Evolutionary conservation across 2,329 filamentous ascomycete genomes (phyloP), one percentile per base, ranked within the genome.

Genomic region (Scedosporium minutisporum): DNA sequence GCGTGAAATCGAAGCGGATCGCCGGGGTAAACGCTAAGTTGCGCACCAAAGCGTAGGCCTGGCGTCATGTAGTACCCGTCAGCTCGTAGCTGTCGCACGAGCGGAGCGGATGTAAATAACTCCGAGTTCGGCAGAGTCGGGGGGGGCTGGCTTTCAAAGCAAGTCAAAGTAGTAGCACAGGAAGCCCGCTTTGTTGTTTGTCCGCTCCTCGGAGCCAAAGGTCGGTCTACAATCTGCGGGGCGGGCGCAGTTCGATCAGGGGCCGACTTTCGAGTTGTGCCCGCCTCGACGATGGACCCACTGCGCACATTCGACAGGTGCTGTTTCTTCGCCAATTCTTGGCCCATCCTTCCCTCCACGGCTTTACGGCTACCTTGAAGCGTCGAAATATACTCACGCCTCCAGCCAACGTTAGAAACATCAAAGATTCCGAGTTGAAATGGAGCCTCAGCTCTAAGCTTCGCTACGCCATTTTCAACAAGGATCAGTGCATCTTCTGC

Each of bases 1-100:
- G 91, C 95, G 74, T 99, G 95, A 73, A 96, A 99, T 10, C 95
- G 87, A 60, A 99, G 80, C 1, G 95, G 92, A 72, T 99, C 95
- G 57, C 95, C 95, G 0, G 95, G 95, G 69, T 99, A 99, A 4
- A 96, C 91, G 68, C 92, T 91, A 75, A 96, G 97, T 70, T 95
- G 87, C 69, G 93, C 96, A 27, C 95, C 95, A 70, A 99, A 99
- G 27, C 95, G 90, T 61, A 99, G 81, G 7, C 95, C 95, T 1
- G 95, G 95, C 62, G 92, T 93, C 70, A 95, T 86, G 76, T 89
- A 97, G 76, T 93, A 97, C 16, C 69, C 67, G 9, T 41, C 23
- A 42, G 16, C 21, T 9, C 38, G 27, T 23, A 61, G 42, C 21
- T 42, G 48, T 16, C 48, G 48, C n/a, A 25, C 7, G 3, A 57